Base-by-base conservation (phyloP, 2,329 filamentous ascomycete species). In the Aureobasidium pullulans region DNA sequence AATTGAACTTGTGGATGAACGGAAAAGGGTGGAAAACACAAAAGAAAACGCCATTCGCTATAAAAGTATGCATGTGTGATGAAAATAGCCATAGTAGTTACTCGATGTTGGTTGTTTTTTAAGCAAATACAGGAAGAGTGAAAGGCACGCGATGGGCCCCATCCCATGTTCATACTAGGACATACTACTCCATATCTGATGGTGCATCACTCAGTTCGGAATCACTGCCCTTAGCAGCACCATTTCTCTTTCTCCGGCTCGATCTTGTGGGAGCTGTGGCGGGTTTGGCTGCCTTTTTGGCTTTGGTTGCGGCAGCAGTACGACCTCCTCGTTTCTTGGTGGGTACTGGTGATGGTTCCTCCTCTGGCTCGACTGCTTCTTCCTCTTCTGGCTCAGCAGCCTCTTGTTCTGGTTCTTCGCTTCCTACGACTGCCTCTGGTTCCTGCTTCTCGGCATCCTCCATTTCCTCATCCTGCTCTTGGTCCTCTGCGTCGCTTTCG, bases 181-280 rank as follows among this genome's bases (percentile, higher is more conserved):
- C 34, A 10, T n/a, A 52, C 49, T 57, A 42, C 53, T 66, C 66
- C 60, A 66, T 60, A 16, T 64, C 66, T 23, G 62, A 63, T 4
- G 64, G 64, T 40, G 63, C 60, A 57, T 68, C 65, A n/a, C 66
- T 66, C n/a, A 68, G 59, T 52, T 65, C 65, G 19, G 60, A 64
- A 42, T 68, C 67, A 29, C 62, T 65, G 19, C 66, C 67, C 31
- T 61, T 61, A 4, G 64, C 61, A 4, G 63, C 61, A 37, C 67
- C 65, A 44, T 39, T 67, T 65, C 31, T 67, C 66, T 31, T 65
- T 59, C 61, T 66, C 64, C 48, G 52, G 60, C 46, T 64, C 62
- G 37, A 59, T 53, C 36, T 63, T 54, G 44, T 63, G n/a, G 37
- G 36, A 28, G 52, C 32, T 13, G 47, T 32, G 23, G 52, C 23